Percentiles rank a stretch among this genome's conserved stretches.
phyloP scores from a whole-genome alignment of 441 rosid genomes.

The Arabidopsis hybrid region DNA sequence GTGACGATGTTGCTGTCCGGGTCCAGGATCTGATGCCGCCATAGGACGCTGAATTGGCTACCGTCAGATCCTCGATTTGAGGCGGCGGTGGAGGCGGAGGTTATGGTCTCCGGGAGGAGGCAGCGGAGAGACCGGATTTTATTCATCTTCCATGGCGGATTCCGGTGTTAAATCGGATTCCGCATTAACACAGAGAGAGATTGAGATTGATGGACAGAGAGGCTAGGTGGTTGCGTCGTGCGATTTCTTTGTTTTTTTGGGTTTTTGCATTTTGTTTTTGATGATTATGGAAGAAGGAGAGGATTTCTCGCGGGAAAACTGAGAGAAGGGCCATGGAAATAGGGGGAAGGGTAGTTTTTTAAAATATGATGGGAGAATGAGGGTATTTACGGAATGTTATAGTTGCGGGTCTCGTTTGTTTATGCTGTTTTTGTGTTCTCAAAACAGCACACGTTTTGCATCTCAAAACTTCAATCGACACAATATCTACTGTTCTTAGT shows the following conservation, averaged over 20 bases:
- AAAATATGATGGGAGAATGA: not conserved
- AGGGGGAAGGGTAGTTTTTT: slow-evolving; percentile 12
- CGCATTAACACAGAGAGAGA: slow-evolving; percentile 36
- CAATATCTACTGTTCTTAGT: not conserved
- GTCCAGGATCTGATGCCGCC: slow-evolving; percentile 83
- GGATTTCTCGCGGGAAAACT: slow-evolving; percentile 59
- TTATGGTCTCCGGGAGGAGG: slow-evolving; percentile 48
- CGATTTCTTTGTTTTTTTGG: not conserved
- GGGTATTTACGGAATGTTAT: slow-evolving; percentile 9
- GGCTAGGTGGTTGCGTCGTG: slow-evolving; percentile 13
- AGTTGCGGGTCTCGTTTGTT: not conserved
- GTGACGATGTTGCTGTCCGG: slow-evolving; percentile 77
- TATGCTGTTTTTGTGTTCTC: not conserved
- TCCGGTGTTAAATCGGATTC: slow-evolving; percentile 54
- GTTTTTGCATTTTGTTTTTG: slow-evolving; percentile 15
- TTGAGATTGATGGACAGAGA: slow-evolving; percentile 3
- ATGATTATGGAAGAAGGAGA: slow-evolving; percentile 42
- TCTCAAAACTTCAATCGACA: not conserved
- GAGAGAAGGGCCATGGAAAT: slow-evolving; percentile 37
- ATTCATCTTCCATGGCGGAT: slow-evolving; percentile 77
- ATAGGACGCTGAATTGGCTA: slow-evolving; percentile 48
- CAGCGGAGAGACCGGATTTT: slow-evolving; percentile 52
- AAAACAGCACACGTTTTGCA: slow-evolving; percentile 1
- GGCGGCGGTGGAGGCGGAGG: slow-evolving; percentile 36
- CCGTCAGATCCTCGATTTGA: slow-evolving; percentile 41